These are phyloP conservation scores for Pseudogymnoascus sp. DNA, from an alignment of 2,329 filamentous ascomycete genomes.

Conservation along the genomic window DNA sequence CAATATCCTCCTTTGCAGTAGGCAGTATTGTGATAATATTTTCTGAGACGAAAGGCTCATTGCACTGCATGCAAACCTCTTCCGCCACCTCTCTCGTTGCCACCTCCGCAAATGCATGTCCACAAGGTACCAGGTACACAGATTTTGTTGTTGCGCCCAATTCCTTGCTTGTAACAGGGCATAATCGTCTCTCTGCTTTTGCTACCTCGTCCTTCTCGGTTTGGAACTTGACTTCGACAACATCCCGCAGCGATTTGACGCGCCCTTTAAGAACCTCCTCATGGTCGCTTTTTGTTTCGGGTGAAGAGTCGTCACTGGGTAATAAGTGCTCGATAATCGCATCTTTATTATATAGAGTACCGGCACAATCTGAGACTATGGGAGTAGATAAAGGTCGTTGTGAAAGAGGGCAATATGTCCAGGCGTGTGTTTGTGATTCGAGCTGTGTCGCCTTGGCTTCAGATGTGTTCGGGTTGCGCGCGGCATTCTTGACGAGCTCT, in stretches of 20 bases:
- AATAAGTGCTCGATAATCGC: slow-evolving; percentile 66
- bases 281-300: slow-evolving; percentile 40
- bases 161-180: slow-evolving; percentile 80
- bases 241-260: slow-evolving; percentile 75
- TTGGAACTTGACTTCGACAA: slow-evolving; percentile 74
- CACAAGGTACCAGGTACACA: slow-evolving; percentile 89
- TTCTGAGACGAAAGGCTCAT: slow-evolving; percentile 59
- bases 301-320: slow-evolving; percentile 43
- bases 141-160: slow-evolving; percentile 71
- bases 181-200: slow-evolving; percentile 58
- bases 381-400: slow-evolving; percentile 57
- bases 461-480: slow-evolving; percentile 69
- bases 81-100: slow-evolving; percentile 76
- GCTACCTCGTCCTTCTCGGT: slow-evolving; percentile 35
- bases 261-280: slow-evolving; percentile 51
- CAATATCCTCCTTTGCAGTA: slow-evolving; percentile 59
- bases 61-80: slow-evolving; percentile 61
- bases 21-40: slow-evolving; percentile 82
- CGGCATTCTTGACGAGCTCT: slow-evolving; percentile 91
- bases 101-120: slow-evolving; percentile 84
- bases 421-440: slow-evolving; percentile 78
- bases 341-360: slow-evolving; percentile 92
- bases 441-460: slow-evolving; percentile 83
- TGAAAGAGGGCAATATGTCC: slow-evolving; percentile 82
- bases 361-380: slow-evolving; percentile 75